Evolutionary conservation across 2,329 filamentous ascomycete species (phyloP).

Genomic region (Aspergillus quadricinctus): DNA sequence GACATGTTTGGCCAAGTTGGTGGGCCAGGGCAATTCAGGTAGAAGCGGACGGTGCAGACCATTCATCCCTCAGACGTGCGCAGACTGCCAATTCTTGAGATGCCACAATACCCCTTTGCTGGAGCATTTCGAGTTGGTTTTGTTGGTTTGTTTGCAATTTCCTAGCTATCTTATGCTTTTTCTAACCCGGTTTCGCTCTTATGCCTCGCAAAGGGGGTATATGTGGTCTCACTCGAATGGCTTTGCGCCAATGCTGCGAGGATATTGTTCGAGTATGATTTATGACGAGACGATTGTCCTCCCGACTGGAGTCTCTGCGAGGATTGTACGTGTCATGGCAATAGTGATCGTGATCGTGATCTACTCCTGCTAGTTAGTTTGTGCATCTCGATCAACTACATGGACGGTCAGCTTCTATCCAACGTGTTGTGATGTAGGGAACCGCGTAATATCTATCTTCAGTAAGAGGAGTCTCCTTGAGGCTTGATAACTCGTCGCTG

Average conservation of each 20-base stretch:
- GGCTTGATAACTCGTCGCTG: background rate
- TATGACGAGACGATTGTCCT: background rate
- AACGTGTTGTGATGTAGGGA: background rate
- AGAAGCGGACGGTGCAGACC: slow-evolving; percentile 4
- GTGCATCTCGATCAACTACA: background rate
- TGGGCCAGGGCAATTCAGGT: slow-evolving; percentile 34
- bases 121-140: slow-evolving; percentile 1
- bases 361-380: background rate
- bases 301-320: background rate
- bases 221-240: background rate
- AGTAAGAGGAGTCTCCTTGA: background rate
- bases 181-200: background rate
- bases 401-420: background rate
- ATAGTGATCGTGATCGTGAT: background rate
- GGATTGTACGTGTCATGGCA: background rate
- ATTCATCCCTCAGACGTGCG: background rate
- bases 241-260: background rate
- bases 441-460: background rate
- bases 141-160: background rate
- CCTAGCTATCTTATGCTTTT: too few relatives aligned
- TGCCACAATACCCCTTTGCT: slow-evolving; percentile 1
- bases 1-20: slow-evolving; percentile 42
- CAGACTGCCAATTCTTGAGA: background rate
- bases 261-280: background rate
- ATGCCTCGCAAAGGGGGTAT: slow-evolving; percentile 1